Base-by-base conservation (phyloP, 768 basidiomycete species). In the Amanita pallidorosea region DNA sequence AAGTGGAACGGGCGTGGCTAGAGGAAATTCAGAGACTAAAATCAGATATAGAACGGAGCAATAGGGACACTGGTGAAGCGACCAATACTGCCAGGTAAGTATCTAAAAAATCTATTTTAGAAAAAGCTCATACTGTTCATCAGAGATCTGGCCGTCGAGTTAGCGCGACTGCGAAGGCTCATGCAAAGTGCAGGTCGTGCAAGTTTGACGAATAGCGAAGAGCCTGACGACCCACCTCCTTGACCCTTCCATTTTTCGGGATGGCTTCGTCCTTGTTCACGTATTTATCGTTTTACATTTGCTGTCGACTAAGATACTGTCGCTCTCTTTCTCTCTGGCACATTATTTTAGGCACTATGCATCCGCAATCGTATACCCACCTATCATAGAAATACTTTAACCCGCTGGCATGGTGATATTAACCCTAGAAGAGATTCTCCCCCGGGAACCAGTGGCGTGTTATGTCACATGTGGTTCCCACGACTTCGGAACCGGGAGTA, bases 81-180 rank as follows among this genome's bases (percentile, higher is more conserved):
- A 64, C 65, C 20, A 72, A 71, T 46, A 85, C 80, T 34, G 82
- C 88, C 27, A 70, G 72, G 86, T 84, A 56, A 58, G 83, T 69
- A 18, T 47, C 27, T 34, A 23, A 20, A 53, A 23, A 22, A 48
- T 53, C 6, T 41, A 35, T 23, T 50, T 41, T 20, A 8, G 37
- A 31, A 35, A n/a, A 47, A 43, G 45, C 45, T 60, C 49, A 49
- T 51, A 42, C 36, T 34, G 38, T 53, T 31, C 34, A 49, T 23
- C 58, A 86, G 85, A 58, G 66, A 68, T 29, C 63, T 88, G 27
- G 68, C 83, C 5, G 68, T 70, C 25, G 87, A 89, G 61, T 69
- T 89, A 41, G 75, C 78, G 45, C 73, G 85, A 52, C 66, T 90
- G 60, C 73, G 83, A 60, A 74, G 87, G 56, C 72, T 90, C 36